A percentile compares a stretch with the other conserved stretches of the same genome.
These are phyloP conservation scores for Ambrosia hybrid DNA, from an alignment of 140 eudicot species.

Conservation along the genomic window DNA sequence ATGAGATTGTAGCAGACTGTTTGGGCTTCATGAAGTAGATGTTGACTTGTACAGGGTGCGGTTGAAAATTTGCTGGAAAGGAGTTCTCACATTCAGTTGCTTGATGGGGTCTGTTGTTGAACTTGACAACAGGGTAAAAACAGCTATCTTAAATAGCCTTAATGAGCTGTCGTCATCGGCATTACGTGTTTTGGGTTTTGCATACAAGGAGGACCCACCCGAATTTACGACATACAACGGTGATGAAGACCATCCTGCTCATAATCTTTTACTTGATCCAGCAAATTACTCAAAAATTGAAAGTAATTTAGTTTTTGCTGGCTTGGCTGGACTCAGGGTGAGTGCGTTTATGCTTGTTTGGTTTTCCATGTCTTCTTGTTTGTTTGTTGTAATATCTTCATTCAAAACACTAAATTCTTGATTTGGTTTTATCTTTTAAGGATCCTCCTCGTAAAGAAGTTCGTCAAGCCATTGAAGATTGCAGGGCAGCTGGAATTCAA, in stretches of 20 bases:
- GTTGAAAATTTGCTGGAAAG: conserved; percentile 74
- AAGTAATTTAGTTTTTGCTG: conserved; percentile 66
- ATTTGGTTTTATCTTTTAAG: conserved; percentile 25
- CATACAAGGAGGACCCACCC: conserved; percentile 67
- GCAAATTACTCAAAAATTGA: conserved; percentile 12
- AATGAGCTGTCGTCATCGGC: conserved; percentile 60
- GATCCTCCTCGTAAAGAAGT: conserved; percentile 87
- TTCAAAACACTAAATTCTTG: background rate
- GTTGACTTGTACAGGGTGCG: conserved; percentile 52
- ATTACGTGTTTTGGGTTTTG: conserved; percentile 85
- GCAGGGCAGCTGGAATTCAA: conserved; percentile 79
- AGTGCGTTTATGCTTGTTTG: background rate
- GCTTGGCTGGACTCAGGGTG: conserved; percentile 73
- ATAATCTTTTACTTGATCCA: conserved; percentile 59
- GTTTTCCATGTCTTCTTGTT: no score
- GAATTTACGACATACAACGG: conserved; percentile 68
- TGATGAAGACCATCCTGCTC: conserved; percentile 85
- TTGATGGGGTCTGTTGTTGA: conserved; percentile 63
- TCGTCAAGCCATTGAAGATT: conserved; percentile 78
- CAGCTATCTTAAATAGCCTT: conserved; percentile 52
- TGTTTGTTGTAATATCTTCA: background rate
- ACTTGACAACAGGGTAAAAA: conserved; percentile 47
- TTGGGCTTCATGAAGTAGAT: background rate
- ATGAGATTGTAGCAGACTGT: background rate
- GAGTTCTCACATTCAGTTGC: conserved; percentile 62